Evolutionary conservation across 148 eudicot species (phyloP).

Genomic region (Chenopodium quinoa): DNA sequence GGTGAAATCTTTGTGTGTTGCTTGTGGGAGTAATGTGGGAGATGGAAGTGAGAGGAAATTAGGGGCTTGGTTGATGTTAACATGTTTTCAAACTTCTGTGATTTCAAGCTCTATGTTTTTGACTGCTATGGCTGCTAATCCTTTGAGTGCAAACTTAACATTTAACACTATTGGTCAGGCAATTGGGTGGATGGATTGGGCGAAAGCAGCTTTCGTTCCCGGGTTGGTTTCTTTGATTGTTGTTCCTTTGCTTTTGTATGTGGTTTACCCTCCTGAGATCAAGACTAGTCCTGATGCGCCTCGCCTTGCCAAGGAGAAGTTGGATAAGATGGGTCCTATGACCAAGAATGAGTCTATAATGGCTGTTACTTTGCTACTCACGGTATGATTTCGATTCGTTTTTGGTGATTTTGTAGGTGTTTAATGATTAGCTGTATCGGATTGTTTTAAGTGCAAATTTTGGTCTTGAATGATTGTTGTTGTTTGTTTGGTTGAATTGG

Average conservation of each 20-base stretch:
- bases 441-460: background rate
- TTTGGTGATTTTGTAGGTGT: background rate
- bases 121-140: slow-evolving; percentile 96
- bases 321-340: slow-evolving; percentile 93
- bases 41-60: slow-evolving; percentile 82
- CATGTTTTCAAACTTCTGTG: slow-evolving; percentile 89
- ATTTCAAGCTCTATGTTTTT: slow-evolving; percentile 87
- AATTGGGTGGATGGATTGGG: slow-evolving; percentile 99
- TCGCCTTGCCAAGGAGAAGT: slow-evolving; percentile 66
- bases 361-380: slow-evolving; percentile 80
- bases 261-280: slow-evolving; percentile 77
- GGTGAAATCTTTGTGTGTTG: slow-evolving; percentile 73
- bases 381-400: slow-evolving; percentile 45
- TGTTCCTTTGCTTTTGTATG: slow-evolving; percentile 73
- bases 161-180: slow-evolving; percentile 53
- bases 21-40: slow-evolving; percentile 84
- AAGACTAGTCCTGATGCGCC: slow-evolving; percentile 99
- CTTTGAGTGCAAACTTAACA: slow-evolving; percentile 77
- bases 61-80: slow-evolving; percentile 88
- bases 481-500: background rate
- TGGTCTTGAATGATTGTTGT: background rate
- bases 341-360: slow-evolving; percentile 76
- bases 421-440: background rate
- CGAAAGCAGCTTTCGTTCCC: slow-evolving; percentile 92
- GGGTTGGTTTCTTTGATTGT: slow-evolving; percentile 86